Evolutionary conservation across 345 rosid species (phyloP).

Genomic region (Punica granatum): DNA sequence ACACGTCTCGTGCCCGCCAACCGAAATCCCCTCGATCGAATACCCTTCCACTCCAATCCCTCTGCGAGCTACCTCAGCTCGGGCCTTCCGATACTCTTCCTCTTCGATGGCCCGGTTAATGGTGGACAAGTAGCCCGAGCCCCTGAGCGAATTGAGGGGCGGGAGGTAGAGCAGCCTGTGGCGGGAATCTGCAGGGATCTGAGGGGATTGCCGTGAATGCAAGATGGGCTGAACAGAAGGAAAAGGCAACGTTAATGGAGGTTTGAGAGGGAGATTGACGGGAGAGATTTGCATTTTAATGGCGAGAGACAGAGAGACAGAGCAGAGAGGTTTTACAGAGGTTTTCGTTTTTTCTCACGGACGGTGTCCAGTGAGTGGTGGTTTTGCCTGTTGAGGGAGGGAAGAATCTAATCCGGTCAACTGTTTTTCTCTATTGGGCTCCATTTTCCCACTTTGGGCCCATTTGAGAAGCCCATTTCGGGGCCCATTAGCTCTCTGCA

Average conservation of each 20-base stretch:
- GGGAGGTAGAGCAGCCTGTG: conserved; percentile 16
- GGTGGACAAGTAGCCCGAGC: conserved; percentile 50
- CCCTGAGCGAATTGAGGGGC: conserved; percentile 28
- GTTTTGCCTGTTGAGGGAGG: conserved; percentile 2
- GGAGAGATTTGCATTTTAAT: conserved; percentile 33
- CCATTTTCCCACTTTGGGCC: background rate
- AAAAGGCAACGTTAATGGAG: conserved; percentile 32
- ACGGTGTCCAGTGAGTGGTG: background rate
- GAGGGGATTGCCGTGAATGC: conserved; percentile 26
- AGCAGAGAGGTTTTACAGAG: conserved; percentile 17
- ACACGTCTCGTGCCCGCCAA: conserved; percentile 90
- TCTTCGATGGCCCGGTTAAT: conserved; percentile 73
- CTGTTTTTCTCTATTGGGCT: background rate
- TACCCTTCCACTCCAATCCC: conserved; percentile 73
- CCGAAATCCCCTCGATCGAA: conserved; percentile 66
- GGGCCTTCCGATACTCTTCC: conserved; percentile 82
- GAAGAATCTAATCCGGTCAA: background rate
- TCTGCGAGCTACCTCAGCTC: conserved; percentile 69
- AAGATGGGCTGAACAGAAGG: conserved; percentile 22
- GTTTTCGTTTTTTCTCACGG: conserved; percentile 12
- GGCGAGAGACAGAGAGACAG: background rate
- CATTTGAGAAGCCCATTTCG: no score
- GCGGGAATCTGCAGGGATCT: conserved; percentile 11
- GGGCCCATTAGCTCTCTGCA: no score
- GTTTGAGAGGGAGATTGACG: conserved; percentile 26